A percentile compares a stretch with the other conserved stretches of the same genome.
phyloP scores from a whole-genome alignment of 2,329 filamentous ascomycete species.

The Apiospora marii region DNA sequence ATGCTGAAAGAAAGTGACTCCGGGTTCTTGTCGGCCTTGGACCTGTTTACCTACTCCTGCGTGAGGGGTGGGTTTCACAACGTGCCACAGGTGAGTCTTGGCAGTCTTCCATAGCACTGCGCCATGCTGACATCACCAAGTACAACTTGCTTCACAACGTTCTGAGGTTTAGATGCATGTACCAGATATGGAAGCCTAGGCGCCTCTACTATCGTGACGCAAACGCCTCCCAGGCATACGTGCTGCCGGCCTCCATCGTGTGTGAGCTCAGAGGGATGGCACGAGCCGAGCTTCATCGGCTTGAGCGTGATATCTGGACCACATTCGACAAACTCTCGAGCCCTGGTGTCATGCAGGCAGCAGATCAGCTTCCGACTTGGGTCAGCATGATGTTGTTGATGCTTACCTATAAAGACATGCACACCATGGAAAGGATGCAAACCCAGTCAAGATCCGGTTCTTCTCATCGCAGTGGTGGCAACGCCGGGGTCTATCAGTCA shows the following conservation, averaged over 20 bases:
- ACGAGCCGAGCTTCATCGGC: slow-evolving; percentile 36
- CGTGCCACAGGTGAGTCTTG: slow-evolving; percentile 23
- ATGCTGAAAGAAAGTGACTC: slow-evolving; percentile 51
- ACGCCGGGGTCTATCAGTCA: slow-evolving; percentile 1
- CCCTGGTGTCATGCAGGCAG: slow-evolving; percentile 31
- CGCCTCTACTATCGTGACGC: slow-evolving; percentile 43
- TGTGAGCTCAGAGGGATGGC: slow-evolving; percentile 37
- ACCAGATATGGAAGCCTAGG: slow-evolving; percentile 55
- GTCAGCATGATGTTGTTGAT: slow-evolving; percentile 58
- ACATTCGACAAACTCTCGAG: slow-evolving; percentile 18
- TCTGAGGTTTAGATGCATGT: slow-evolving; percentile 57
- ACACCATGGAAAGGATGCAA: slow-evolving; percentile 28
- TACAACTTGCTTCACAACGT: slow-evolving; percentile 47
- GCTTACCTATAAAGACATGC: slow-evolving; percentile 53
- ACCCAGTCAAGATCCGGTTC: slow-evolving; percentile 28
- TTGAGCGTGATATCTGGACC: slow-evolving; percentile 30
- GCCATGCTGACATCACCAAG: slow-evolving; percentile 48
- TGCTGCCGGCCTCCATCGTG: slow-evolving; percentile 45
- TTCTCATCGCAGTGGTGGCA: slow-evolving; percentile 28
- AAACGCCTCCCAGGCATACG: slow-evolving; percentile 38
- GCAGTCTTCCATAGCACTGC: not conserved
- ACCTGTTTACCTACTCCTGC: slow-evolving; percentile 20
- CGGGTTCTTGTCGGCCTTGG: slow-evolving; percentile 36
- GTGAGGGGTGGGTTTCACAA: not conserved
- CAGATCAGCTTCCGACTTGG: slow-evolving; percentile 56